Conservation (phyloP, 2,329 filamentous ascomycete genomes). For the Alternaria metachromatica region DNA sequence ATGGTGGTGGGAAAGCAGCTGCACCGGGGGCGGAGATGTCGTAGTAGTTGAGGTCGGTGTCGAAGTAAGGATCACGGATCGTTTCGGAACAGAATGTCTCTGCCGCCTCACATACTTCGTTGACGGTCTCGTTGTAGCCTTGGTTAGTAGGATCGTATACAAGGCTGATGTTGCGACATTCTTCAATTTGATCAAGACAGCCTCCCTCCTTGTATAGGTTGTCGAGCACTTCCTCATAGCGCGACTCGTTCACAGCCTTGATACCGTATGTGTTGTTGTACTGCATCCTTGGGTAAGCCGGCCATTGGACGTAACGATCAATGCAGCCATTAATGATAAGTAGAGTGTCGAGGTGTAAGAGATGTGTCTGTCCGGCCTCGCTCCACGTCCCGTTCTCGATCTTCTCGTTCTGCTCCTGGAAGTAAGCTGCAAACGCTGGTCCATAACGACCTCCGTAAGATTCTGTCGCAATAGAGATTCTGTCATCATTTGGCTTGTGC, state of each 20-base stretch:
- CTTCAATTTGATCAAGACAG: conserved; percentile 60
- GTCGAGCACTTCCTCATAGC: conserved; percentile 55
- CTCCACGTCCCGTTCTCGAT: conserved; percentile 54
- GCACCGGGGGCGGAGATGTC: conserved; percentile 61
- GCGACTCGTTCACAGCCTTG: conserved; percentile 56
- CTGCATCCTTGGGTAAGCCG: conserved; percentile 58
- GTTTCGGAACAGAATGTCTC: conserved; percentile 54
- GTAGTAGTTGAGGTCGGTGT: conserved; percentile 60
- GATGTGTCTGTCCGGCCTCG: conserved; percentile 43
- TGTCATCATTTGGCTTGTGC: conserved; percentile 65
- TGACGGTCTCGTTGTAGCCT: conserved; percentile 47
- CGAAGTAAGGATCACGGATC: conserved; percentile 55
- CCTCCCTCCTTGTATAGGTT: conserved; percentile 57
- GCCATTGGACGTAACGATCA: conserved; percentile 58
- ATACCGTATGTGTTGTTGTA: conserved; percentile 68
- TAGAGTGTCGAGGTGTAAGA: conserved; percentile 57
- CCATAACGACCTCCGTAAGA: conserved; percentile 66
- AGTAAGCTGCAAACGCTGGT: conserved; percentile 62
- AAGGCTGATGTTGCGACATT: conserved; percentile 58
- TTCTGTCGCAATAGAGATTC: conserved; percentile 58
- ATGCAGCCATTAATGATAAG: conserved; percentile 65
- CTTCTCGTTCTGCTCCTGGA: conserved; percentile 63
- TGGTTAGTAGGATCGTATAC: conserved; percentile 59
- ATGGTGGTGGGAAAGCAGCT: conserved; percentile 50
- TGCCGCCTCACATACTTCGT: conserved; percentile 53